phyloP scores from a whole-genome alignment of 163 green algal species.

The Coccomyxa subellipsoidea region DNA sequence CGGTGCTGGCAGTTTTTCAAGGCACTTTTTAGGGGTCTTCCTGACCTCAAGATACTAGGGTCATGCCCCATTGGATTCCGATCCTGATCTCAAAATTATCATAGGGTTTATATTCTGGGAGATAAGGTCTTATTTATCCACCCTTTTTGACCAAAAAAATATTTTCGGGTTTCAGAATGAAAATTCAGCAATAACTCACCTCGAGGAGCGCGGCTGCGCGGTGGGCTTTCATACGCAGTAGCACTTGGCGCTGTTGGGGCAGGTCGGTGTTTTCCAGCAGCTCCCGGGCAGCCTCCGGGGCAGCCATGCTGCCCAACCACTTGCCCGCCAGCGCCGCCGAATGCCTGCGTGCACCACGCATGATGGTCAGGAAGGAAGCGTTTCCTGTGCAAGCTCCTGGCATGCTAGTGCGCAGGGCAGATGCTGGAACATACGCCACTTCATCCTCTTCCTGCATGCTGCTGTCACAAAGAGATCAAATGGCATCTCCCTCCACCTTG shows the following conservation, averaged over 20 bases:
- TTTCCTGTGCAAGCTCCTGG: not conserved
- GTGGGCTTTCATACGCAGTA: not conserved
- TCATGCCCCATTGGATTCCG: no score
- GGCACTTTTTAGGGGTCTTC: no score
- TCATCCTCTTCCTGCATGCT: not conserved
- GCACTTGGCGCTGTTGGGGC: not conserved
- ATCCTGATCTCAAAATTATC: no score
- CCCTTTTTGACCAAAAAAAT: not conserved
- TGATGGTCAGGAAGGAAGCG: not conserved
- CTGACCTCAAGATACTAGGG: no score
- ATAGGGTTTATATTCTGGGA: no score
- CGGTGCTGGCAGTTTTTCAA: no score
- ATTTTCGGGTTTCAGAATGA: no score
- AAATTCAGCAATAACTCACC: not conserved
- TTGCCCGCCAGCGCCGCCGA: not conserved
- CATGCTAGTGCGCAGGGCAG: not conserved
- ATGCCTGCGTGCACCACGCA: not conserved
- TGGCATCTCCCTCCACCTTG: no score
- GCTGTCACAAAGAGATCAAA: not conserved
- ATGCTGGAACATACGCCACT: not conserved
- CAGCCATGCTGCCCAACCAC: not conserved
- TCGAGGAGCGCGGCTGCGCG: not conserved
- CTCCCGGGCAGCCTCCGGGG: not conserved
- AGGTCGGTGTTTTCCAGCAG: constrained; percentile 4
- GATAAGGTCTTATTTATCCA: no score